Conservation (phyloP, 164 flowering plant species). For the Stephania cephalantha region DNA sequence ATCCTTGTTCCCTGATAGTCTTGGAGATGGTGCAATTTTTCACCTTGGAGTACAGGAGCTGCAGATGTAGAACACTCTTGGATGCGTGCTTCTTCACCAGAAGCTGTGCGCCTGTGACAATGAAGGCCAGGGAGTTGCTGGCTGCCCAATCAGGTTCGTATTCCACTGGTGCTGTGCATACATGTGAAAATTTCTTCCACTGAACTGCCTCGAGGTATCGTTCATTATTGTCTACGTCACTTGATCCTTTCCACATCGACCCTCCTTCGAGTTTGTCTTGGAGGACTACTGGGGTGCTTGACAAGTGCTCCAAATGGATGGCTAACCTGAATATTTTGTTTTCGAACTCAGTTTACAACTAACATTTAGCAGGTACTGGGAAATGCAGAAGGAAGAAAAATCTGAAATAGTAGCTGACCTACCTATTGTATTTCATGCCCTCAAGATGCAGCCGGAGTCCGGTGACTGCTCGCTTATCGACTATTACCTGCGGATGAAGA, state of each 20-base stretch:
- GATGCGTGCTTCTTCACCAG: slow-evolving; percentile 42
- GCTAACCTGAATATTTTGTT: slow-evolving; percentile 44
- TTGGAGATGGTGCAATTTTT: slow-evolving; percentile 21
- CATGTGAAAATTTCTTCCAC: slow-evolving; percentile 52
- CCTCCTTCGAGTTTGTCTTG: slow-evolving; percentile 30
- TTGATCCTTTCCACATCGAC: slow-evolving; percentile 38
- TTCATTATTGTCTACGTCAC: slow-evolving; percentile 18
- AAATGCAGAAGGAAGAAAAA: neutral
- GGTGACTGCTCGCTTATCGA: slow-evolving; percentile 57
- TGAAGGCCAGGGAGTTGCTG: slow-evolving; percentile 27
- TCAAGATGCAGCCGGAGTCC: slow-evolving; percentile 79
- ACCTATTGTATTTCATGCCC: slow-evolving; percentile 71
- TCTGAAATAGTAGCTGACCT: neutral
- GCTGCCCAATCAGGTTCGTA: slow-evolving; percentile 41
- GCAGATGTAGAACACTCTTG: slow-evolving; percentile 61
- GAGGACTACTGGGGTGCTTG: slow-evolving; percentile 39
- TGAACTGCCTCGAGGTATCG: slow-evolving; percentile 37
- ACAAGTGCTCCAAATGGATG: slow-evolving; percentile 68
- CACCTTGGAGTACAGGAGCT: slow-evolving; percentile 49
- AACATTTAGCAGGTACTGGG: neutral
- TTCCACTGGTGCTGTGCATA: slow-evolving; percentile 56
- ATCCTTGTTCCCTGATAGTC: slow-evolving; percentile 44
- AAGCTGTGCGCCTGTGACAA: slow-evolving; percentile 80
- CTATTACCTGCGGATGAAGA: slow-evolving; percentile 37
- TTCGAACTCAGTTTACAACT: neutral